These are phyloP conservation scores for Euphorbia pulcherrima DNA, from an alignment of 345 rosid genomes.

Conservation along the genomic window DNA sequence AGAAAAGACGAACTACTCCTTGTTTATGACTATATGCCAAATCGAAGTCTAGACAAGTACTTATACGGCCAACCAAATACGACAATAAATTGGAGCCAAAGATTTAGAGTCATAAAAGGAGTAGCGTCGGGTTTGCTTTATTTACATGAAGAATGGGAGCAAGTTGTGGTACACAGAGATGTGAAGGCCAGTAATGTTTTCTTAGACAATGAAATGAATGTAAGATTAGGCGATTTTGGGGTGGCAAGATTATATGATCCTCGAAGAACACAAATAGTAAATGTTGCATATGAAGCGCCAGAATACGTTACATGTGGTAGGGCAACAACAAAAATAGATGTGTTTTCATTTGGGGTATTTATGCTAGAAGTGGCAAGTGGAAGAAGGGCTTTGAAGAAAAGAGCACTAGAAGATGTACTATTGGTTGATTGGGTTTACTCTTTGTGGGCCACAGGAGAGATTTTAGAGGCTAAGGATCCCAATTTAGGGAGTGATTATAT, in stretches of 20 bases:
- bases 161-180: slow-evolving; percentile 61
- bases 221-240: slow-evolving; percentile 61
- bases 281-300: slow-evolving; percentile 64
- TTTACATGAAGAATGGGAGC: slow-evolving; percentile 66
- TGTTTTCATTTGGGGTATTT: slow-evolving; percentile 60
- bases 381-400: slow-evolving; percentile 43
- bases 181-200: slow-evolving; percentile 60
- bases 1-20: slow-evolving; percentile 54
- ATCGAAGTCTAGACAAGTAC: slow-evolving; percentile 47
- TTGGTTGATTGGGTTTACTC: slow-evolving; percentile 24
- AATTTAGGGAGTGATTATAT: slow-evolving; percentile 34
- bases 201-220: slow-evolving; percentile 50
- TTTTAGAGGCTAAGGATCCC: slow-evolving; percentile 23
- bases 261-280: slow-evolving; percentile 50
- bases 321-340: slow-evolving; percentile 47
- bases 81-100: slow-evolving; percentile 49
- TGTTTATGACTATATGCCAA: slow-evolving; percentile 63
- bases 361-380: slow-evolving; percentile 57
- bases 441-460: slow-evolving; percentile 15
- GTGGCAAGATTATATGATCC: slow-evolving; percentile 60
- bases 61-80: slow-evolving; percentile 39
- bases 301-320: slow-evolving; percentile 50
- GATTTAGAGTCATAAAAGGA: slow-evolving; percentile 48
- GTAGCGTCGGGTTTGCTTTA: slow-evolving; percentile 56
- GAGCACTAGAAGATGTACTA: slow-evolving; percentile 18